Evolutionary conservation across 1,284 basidiomycete genomes (phyloP), one percentile per base, ranked within the genome.

Genomic region (Trichosporon sp.): DNA sequence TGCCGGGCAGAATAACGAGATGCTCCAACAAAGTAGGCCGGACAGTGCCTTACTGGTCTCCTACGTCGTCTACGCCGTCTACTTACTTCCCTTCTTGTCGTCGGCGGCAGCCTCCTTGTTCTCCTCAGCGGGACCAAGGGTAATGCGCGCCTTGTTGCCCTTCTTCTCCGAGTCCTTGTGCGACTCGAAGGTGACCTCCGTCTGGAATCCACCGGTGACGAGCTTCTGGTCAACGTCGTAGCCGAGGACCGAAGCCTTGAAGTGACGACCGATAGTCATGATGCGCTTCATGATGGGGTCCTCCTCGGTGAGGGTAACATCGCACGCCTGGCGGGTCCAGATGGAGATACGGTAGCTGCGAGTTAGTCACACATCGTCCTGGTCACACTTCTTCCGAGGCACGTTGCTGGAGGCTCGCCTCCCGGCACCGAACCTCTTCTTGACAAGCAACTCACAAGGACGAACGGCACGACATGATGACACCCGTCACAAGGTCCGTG

Each of bases 111-210:
- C 38, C 31, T 63, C 59, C 59, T 63, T 63, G 59, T 63, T 63
- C 32, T 63, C 59, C 4, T 63, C 59, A 32, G 59, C 2, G 12
- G 59, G 32, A 14, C 59, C 59, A 16, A 65, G 64, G 64, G 89
- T 81, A 74, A 93, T 90, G 86, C 93, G 94, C 87, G 90, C 92
- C 80, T 85, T 85, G 81, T 94, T 94, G 76, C 91, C 91, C 88
- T 97, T 98, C 88, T 92, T 94, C 88, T 97, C 94, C 76, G 91
- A 92, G 84, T 96, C 94, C 73, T 94, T 93, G 87, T 98, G 95
- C 77, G 91, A 93, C 84, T 93, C 85, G 83, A 96, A 98, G 85
- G 95, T 93, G 56, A 97, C 93, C 85, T 98, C 95, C 31, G 93
- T 96, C 78, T 91, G 92, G 82, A 92, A 87, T 21, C 92, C 93